A percentile compares a stretch with the other conserved stretches of the same genome.
Conservation (phyloP, 257 asterid genomes). For the Jacaranda mimosifolia region DNA sequence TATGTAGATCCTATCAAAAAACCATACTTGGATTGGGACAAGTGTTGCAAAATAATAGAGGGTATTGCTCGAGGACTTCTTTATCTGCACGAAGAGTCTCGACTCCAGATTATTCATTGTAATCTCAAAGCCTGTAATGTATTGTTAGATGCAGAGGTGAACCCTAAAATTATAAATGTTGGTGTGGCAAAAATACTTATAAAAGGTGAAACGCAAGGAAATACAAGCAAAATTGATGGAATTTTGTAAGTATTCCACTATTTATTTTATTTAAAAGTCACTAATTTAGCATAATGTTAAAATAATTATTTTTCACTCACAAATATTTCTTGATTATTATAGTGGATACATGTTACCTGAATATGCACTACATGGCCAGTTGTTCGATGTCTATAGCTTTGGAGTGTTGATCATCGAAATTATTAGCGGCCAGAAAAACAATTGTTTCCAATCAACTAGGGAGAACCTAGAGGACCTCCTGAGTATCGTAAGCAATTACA, state of each 20-base stretch:
- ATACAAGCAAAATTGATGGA: not conserved
- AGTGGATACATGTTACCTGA: constrained; percentile 29
- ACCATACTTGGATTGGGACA: constrained; percentile 39
- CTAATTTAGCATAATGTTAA: too few species aligned
- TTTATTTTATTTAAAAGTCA: too few species aligned
- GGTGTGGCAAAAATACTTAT: not conserved
- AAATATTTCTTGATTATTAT: not conserved
- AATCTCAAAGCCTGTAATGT: constrained; percentile 43
- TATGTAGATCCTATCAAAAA: constrained; percentile 15
- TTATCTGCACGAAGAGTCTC: constrained; percentile 55
- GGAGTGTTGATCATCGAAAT: constrained; percentile 52
- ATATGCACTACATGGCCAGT: constrained; percentile 38
- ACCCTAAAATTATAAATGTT: constrained; percentile 48
- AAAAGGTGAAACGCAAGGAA: too few species aligned
- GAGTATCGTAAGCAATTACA: constrained; percentile 35
- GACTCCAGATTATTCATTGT: constrained; percentile 43
- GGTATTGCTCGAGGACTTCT: constrained; percentile 50
- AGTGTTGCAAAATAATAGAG: constrained; percentile 49
- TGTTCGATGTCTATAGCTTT: constrained; percentile 51
- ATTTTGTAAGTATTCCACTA: constrained; percentile 40
- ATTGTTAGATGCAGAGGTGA: constrained; percentile 40
- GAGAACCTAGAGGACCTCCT: constrained; percentile 35
- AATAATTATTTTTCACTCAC: too few species aligned
- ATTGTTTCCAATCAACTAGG: not conserved
- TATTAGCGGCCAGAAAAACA: constrained; percentile 27